Evolutionary conservation across 495 filamentous ascomycete genomes (phyloP), one percentile per base, ranked within the genome.

Genomic region (Aeminium ludgeri): DNA sequence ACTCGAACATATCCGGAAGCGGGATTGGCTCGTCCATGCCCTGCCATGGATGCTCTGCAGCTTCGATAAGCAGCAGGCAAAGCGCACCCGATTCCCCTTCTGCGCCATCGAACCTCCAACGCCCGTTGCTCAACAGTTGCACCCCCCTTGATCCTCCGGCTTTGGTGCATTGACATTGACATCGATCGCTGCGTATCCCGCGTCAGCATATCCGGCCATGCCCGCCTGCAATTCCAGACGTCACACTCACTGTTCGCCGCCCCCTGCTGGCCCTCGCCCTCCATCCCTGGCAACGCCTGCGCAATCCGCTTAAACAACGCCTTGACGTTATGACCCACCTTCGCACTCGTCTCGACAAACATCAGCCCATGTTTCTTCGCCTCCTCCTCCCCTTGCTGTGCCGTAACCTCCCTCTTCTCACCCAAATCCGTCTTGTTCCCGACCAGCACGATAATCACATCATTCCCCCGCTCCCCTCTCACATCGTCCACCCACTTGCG

Each of bases 401-500:
- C 82, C 33, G 86, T 96, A 43, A 97, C 87, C 60, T 96, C 86
- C 18, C 89, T 74, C 69, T 93, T 96, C 57, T 97, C 89, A 56
- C 84, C 87, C 52, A 97, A 64, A 69, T 97, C 89, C 16, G 89
- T 96, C 74, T 97, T 97, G 69, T 97, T 97, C 47, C 89, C 89
- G 27, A 97, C 89, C 13, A 97, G 67, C 41, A 97, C 89, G 55
- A 97, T 95, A 49, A 97, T 97, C 30, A 97, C 89, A 57, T 97
- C 89, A 63, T 89, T 91, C 2, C 89, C 89, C 45, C 89, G 75
- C 66, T 97, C 89, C 27, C 86, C 86, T 30, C 89, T 78, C 36
- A 97, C 89, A 57, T 97, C 89, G 55, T 97, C 89, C 36, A 97
- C 89, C 89, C 89, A 97, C 76, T 97, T 97, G 45, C 83, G 71